Conservation (phyloP, 2,329 filamentous ascomycete species). For the Aquanectria penicillioides region DNA sequence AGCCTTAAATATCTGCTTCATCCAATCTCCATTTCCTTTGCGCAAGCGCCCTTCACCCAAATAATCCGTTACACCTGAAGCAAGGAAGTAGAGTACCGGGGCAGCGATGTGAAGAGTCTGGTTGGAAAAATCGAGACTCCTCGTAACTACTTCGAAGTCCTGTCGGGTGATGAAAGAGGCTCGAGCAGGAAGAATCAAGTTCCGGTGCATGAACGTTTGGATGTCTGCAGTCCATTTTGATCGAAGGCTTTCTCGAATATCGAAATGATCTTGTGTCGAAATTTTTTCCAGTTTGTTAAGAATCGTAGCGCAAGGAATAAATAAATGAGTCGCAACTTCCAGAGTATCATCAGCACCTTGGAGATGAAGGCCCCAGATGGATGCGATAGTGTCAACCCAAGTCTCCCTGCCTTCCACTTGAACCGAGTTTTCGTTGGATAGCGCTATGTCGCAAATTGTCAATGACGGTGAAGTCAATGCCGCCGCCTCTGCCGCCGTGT, state of each 20-base stretch:
- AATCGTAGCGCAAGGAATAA: constrained; percentile 49
- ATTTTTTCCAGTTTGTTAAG: constrained; percentile 53
- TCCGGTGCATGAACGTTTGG: constrained; percentile 59
- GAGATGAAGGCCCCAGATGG: constrained; percentile 65
- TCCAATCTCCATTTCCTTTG: constrained; percentile 51
- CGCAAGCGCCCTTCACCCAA: constrained; percentile 42
- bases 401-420: constrained; percentile 50
- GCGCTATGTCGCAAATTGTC: constrained; percentile 53
- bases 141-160: constrained; percentile 53
- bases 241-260: constrained; percentile 29
- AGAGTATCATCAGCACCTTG: constrained; percentile 58
- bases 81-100: constrained; percentile 58
- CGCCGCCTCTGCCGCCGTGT: constrained; percentile 58
- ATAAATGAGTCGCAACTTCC: constrained; percentile 60
- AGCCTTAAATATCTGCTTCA: constrained; percentile 48
- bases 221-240: constrained; percentile 58
- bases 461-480: constrained; percentile 58
- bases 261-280: constrained; percentile 23
- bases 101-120: constrained; percentile 49
- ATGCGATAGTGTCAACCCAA: constrained; percentile 59
- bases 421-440: constrained; percentile 46
- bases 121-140: constrained; percentile 52
- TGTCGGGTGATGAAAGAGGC: constrained; percentile 56
- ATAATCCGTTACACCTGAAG: constrained; percentile 41
- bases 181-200: constrained; percentile 62